Base-by-base conservation (phyloP, 495 filamentous ascomycete species). In the Pseudotulostoma volvatum region DNA sequence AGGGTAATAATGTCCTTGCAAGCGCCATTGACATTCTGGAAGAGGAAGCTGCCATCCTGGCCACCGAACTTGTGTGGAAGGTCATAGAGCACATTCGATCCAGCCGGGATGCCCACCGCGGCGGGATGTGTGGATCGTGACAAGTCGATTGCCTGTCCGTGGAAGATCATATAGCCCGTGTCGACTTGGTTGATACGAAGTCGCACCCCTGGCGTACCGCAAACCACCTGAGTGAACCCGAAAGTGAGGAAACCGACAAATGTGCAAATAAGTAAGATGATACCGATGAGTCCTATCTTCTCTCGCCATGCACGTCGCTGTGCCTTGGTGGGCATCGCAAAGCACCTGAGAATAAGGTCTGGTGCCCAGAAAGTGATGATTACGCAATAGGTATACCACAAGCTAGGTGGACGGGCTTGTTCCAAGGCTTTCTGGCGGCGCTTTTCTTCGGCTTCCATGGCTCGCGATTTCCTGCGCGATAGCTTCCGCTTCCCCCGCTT, bases 231-330 rank as follows among this genome's bases (percentile, higher is more conserved):
- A 4, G 84, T 93, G 53, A 99, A 99, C 31, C 90, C 92, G 47
- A 99, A 96, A 0, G 92, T 99, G 30, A 99, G 63, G 59, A 87
- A 99, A 47, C 92, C 92, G 39, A 99, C 90, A 49, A 92, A 77
- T 8, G 73, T 72, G 52, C 81, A 87, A 51, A 96, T 85, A 40
- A 84, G 56, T 14, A 93, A 48, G 51, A 99, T 96, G 50, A 96
- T 73, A 62, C 84, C 92, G 53, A 95, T 81, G 39, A 99, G 64
- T 4, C 92, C 92, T 69, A 99, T 93, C 70, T 99, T 99, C 56
- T 99, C 92, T 40, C 92, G 76, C 92, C 92, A 99, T 13, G 92
- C 92, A 45, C 84, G 73, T 44, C 87, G 82, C 54, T 95, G 85
- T 13, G 75, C 84, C 57, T 81, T 90, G 34, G 79, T 61, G n/a